Evolutionary conservation across 2,329 filamentous ascomycete species (phyloP), one percentile per base, ranked within the genome.

Genomic region (Aspergillus fijiensis): DNA sequence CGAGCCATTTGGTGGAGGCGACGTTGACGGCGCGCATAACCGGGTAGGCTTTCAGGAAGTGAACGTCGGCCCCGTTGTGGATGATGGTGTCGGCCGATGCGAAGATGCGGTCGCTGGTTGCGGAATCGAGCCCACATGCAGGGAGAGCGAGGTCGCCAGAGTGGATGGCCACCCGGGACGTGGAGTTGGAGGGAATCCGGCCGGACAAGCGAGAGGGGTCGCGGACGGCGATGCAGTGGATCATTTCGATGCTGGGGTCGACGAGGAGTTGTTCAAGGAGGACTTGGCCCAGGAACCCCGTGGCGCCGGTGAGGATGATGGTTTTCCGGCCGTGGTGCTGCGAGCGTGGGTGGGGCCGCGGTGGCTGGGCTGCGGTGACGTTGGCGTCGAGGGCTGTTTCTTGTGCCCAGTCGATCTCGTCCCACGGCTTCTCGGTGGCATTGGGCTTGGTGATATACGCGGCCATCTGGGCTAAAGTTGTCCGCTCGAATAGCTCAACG

Each of bases 221-320:
- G 52, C 27, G n/a, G 23, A 19, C 63, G 56, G 27, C 80, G 4
- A 84, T 51, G 61, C 80, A 82, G 65, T 81, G 75, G 2, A 85
- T 67, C 16, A 67, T 69, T 2, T 57, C 29, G 1, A 84, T 70
- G 5, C 25, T 0, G 6, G 10, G 21, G 50, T 7, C 12, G 6
- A 4, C 50, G 14, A 51, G 16, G 7, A 51, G n/a, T 7, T 21
- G 16, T 10, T 16, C 12, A 9, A 51, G 50, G 3, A 51, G 50
- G 21, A 6, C 14, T 14, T 21, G 50, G 12, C 50, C 50, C 5
- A 51, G 50, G 27, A 33, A 51, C 3, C 50, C 50, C 4, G 48
- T 49, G 5, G 48, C 48, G 23, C 48, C 48, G 23, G 48, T 49
- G 6, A 49, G 12, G 16, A 49, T 14, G 23, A 25, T 14, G 21